Base-by-base conservation (phyloP, 345 rosid genomes). In the Passiflora organensis region DNA sequence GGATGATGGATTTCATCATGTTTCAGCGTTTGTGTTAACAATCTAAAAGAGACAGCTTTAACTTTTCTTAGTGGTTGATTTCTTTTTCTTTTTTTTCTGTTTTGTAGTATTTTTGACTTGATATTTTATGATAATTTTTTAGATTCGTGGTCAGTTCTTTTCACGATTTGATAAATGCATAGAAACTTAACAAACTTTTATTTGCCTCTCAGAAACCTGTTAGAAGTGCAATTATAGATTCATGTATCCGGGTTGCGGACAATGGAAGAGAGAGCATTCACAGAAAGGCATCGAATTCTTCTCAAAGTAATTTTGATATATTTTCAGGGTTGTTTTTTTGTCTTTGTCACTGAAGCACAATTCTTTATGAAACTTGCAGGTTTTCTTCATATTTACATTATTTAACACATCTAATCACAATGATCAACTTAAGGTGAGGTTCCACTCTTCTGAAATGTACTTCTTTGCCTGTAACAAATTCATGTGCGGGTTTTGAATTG, bases 181-280 rank as follows among this genome's bases (percentile, higher is more conserved):
- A n/a, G n/a, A n/a, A n/a, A n/a, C n/a, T n/a, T 2, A 12, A 44
- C n/a, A 10, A 19, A 5, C 16, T 10, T 10, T 45, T n/a, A 22
- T 10, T 22, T 61, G 60, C n/a, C n/a, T n/a, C n/a, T 37, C 80
- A 87, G 97, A 78, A 67, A 55, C 85, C 81, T 62, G 81, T 79
- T 60, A 78, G 89, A 80, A 90, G 96, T 68, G 94, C 90, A 3
- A 69, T 80, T 1, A 72, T 90, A 49, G 97, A 90, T 70, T 80
- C 86, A 17, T 85, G 96, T 67, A 90, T 90, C 50, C 85, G 97
- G 16, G 96, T 90, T 17, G 74, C 84, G 13, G 97, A 87, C 72
- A 87, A 87, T 48, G 97, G 97, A 49, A 90, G 97, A 60, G 97
- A 85, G 69, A 90, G 78, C 78, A 80, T 90, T 76, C 81, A 90